Evolutionary conservation across 2,329 filamentous ascomycete species (phyloP).

Genomic region (Cladosporium sp.): DNA sequence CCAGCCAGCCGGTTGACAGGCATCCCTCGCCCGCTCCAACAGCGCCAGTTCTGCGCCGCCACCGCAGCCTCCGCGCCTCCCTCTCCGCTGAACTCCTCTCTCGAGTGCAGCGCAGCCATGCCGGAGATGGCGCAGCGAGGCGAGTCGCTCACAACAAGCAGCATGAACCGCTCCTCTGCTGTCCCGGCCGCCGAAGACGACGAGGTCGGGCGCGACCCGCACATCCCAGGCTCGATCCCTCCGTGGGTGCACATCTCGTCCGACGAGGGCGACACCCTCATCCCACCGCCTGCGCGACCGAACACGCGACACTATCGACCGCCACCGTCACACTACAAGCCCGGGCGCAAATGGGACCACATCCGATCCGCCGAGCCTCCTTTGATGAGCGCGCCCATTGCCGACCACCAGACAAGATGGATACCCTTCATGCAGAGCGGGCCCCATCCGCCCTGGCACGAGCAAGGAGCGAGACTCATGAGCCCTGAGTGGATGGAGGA

Average conservation of each 20-base stretch:
- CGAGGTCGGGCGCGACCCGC: conserved; percentile 20
- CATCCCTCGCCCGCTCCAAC: no score
- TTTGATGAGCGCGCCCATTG: conserved; percentile 28
- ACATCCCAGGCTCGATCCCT: conserved; percentile 26
- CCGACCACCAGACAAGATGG: conserved; percentile 30
- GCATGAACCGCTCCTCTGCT: conserved; percentile 3
- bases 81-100: background rate
- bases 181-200: background rate
- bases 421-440: conserved; percentile 32
- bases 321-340: conserved; percentile 25
- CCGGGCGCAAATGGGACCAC: conserved; percentile 32
- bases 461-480: conserved; percentile 30
- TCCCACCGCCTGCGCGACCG: conserved; percentile 19
- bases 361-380: conserved; percentile 30
- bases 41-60: no score
- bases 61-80: no score
- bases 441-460: conserved; percentile 27
- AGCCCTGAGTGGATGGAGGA: conserved; percentile 43
- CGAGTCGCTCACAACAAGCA: conserved; percentile 7
- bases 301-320: conserved; percentile 24
- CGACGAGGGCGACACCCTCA: conserved; percentile 22
- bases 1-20: no score
- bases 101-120: background rate
- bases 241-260: conserved; percentile 32
- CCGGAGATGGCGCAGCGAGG: conserved; percentile 9